Percentiles rank a stretch among this genome's conserved stretches.
These are phyloP conservation scores for Huntiella moniliformis DNA, from an alignment of 2,329 filamentous ascomycete species.

Conservation along the genomic window DNA sequence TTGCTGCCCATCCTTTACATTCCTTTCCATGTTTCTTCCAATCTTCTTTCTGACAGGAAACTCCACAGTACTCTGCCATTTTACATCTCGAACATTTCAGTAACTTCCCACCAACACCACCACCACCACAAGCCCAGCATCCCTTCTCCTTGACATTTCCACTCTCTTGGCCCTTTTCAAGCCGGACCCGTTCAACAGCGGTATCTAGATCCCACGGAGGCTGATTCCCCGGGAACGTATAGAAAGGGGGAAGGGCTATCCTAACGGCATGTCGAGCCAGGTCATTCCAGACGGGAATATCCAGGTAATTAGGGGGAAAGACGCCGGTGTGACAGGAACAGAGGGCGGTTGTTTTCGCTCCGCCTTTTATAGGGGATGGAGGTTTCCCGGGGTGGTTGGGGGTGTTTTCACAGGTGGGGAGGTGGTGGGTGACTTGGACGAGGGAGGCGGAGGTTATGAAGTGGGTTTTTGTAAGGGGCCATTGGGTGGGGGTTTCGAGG, in stretches of 20 bases:
- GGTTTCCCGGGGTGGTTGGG: constrained; percentile 28
- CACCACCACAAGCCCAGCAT: constrained; percentile 18
- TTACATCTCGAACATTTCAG: constrained; percentile 26
- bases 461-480: constrained; percentile 25
- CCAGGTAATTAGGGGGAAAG: background rate
- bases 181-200: constrained; percentile 18
- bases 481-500: constrained; percentile 28
- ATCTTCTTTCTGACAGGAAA: constrained; percentile 32
- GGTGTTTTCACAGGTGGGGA: constrained; percentile 26
- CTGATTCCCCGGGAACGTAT: constrained; percentile 30
- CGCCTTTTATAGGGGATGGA: background rate
- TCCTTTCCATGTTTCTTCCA: constrained; percentile 33
- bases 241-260: background rate
- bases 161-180: background rate
- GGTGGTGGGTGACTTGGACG: constrained; percentile 21
- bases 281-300: background rate
- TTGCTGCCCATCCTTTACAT: constrained; percentile 17
- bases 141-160: background rate
- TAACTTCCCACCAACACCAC: background rate
- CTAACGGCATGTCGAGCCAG: background rate
- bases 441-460: constrained; percentile 26
- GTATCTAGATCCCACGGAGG: constrained; percentile 28
- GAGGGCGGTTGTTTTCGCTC: background rate
- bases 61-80: constrained; percentile 30
- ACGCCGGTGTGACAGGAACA: background rate